Evolutionary conservation across 2,329 filamentous ascomycete genomes (phyloP).

Genomic region (Colletotrichum euphorbiae): DNA sequence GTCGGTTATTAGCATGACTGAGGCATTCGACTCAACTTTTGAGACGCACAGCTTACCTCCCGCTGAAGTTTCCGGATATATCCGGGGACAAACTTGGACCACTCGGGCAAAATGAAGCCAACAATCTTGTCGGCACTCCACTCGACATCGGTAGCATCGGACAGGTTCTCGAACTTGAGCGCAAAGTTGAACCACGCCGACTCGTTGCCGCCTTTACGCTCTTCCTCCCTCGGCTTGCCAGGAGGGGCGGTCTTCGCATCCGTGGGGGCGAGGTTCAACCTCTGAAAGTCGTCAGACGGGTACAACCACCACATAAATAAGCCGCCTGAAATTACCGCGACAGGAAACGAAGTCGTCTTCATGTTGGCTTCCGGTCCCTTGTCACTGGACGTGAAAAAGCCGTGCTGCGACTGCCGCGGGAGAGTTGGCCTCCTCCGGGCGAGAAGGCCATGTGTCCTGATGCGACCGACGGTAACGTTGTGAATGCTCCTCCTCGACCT

Average conservation of each 20-base stretch:
- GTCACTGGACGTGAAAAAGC: constrained; percentile 39
- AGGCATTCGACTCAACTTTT: background rate
- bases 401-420: constrained; percentile 39
- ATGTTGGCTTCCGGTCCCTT: constrained; percentile 36
- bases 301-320: constrained; percentile 58
- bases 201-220: constrained; percentile 42
- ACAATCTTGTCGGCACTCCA: constrained; percentile 72
- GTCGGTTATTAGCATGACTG: background rate
- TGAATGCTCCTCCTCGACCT: constrained; percentile 23
- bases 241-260: constrained; percentile 36
- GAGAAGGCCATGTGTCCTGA: constrained; percentile 33
- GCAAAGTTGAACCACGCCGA: constrained; percentile 63
- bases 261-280: constrained; percentile 45
- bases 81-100: constrained; percentile 80
- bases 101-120: constrained; percentile 81
- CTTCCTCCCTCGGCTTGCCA: constrained; percentile 39
- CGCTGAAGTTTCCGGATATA: constrained; percentile 86
- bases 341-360: constrained; percentile 44
- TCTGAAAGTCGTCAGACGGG: constrained; percentile 56
- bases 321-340: constrained; percentile 50
- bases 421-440: constrained; percentile 22
- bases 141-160: constrained; percentile 65
- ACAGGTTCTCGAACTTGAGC: constrained; percentile 63
- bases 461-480: constrained; percentile 31
- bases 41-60: constrained; percentile 58